Base-by-base conservation (phyloP, 192 early-diverging fungal species). In the Podila horticola region DNA sequence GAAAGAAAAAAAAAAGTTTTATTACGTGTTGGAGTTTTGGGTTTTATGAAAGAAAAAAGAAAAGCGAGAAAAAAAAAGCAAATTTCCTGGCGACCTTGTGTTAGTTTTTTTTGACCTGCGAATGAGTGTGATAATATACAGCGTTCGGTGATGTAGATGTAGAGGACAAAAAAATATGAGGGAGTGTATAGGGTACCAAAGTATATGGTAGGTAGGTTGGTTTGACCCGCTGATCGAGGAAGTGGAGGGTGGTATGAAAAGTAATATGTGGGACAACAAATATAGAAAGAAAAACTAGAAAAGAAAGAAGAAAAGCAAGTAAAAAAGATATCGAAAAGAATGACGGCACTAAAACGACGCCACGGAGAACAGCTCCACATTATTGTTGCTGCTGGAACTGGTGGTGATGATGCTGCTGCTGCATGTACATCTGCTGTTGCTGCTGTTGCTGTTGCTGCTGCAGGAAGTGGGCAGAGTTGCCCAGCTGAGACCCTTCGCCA, bases 331-430 rank as follows among this genome's bases (percentile, higher is more conserved):
- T 1, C 24, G 24, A 26, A 61, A 67, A 28, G 8, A 38, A 50
- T n/a, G 26, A 64, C 57, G 52, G 22, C n/a, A 55, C 57, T 26
- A 59, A 33, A 22, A 52, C 15, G 17, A 55, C 52, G 22, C 24
- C 52, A 24, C 13, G 15, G 17, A 52, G 1, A n/a, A 2, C 34
- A 36, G 34, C 34, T 17, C 41, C 41, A 15, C 41, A 69, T 30
- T 72, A 64, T 34, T 71, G 69, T 24, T 72, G 70, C 19, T 72
- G 65, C 20, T 67, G 65, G 38, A 74, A 52, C 17, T 74, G 72
- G 24, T 74, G 66, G n/a, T 67, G 59, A 11, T 74, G 72, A 34
- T 62, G 72, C 9, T 64, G 61, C 26, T 67, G 64, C 17, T 63
- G 60, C 20, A 31, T 28, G 5, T 69, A 60, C 31, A 69, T 64